Percentiles rank a stretch among this genome's conserved stretches.
Conservation (phyloP, 2,329 filamentous ascomycete genomes). For the Fusarium dimerum region DNA sequence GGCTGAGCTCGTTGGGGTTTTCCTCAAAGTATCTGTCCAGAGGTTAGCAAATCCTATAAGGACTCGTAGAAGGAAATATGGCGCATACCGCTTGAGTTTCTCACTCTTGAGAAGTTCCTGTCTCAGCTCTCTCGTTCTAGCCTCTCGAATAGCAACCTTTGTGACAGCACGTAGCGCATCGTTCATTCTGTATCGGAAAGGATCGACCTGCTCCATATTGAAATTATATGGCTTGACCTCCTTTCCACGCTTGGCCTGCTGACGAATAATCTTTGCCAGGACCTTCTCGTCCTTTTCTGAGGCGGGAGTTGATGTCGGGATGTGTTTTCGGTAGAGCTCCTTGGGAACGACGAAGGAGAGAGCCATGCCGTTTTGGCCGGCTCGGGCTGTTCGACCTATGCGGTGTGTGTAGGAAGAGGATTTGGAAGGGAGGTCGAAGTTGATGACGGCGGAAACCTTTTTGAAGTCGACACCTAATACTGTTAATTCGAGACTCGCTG, state of each 20-base stretch:
- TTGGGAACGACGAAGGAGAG: slow-evolving; percentile 91
- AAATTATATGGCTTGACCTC: slow-evolving; percentile 90
- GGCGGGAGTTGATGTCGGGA: slow-evolving; percentile 75
- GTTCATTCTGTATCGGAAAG: slow-evolving; percentile 92
- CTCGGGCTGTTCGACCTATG: slow-evolving; percentile 89
- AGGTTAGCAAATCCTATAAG: background rate
- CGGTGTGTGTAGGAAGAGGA: slow-evolving; percentile 96
- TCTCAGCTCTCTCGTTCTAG: slow-evolving; percentile 81
- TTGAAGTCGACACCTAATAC: slow-evolving; percentile 79
- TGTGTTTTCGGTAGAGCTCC: slow-evolving; percentile 83
- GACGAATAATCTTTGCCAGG: slow-evolving; percentile 74
- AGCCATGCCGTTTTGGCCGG: slow-evolving; percentile 89
- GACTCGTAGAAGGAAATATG: background rate
- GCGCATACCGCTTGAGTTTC: slow-evolving; percentile 71
- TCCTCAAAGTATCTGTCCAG: slow-evolving; percentile 84
- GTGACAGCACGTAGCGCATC: slow-evolving; percentile 91
- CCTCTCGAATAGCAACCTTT: slow-evolving; percentile 84
- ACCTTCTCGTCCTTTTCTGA: slow-evolving; percentile 84
- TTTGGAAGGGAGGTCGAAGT: slow-evolving; percentile 89
- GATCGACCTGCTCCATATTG: slow-evolving; percentile 90
- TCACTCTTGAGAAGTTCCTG: slow-evolving; percentile 92
- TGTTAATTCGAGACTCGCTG: slow-evolving; percentile 14
- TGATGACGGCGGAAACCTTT: slow-evolving; percentile 90
- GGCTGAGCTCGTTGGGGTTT: slow-evolving; percentile 84
- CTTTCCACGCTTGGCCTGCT: slow-evolving; percentile 76